These are phyloP conservation scores for Candida lessepsii DNA, from an alignment of 805 yeast species.

Conservation along the genomic window DNA sequence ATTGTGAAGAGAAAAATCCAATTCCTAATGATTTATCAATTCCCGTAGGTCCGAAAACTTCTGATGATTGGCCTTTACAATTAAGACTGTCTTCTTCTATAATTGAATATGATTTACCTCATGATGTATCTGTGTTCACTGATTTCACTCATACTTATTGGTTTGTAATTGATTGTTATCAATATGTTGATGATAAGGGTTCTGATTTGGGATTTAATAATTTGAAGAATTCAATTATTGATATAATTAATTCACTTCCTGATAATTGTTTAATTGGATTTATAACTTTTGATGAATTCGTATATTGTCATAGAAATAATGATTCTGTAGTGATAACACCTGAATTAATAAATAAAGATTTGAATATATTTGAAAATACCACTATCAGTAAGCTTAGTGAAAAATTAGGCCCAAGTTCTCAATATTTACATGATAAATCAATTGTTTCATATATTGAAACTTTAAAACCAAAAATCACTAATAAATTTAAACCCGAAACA, in stretches of 20 bases:
- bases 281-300: conserved; percentile 29
- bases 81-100: conserved; percentile 25
- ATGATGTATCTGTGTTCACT: conserved; percentile 20
- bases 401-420: conserved; percentile 2
- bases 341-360: conserved; percentile 2
- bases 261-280: conserved; percentile 21
- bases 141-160: conserved; percentile 14
- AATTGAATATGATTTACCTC: conserved; percentile 32
- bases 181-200: conserved; percentile 24
- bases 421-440: conserved; percentile 1
- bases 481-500: conserved; percentile 31
- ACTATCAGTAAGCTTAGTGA: not conserved
- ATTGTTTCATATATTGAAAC: conserved; percentile 8
- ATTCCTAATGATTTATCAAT: conserved; percentile 22
- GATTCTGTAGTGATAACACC: conserved; percentile 5
- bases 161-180: conserved; percentile 31
- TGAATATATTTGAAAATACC: not conserved
- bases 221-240: conserved; percentile 15
- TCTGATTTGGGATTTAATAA: conserved; percentile 13
- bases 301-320: conserved; percentile 21
- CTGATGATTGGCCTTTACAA: conserved; percentile 27
- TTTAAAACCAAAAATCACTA: conserved; percentile 23
- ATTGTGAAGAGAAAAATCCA: conserved; percentile 25
- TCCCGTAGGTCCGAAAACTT: conserved; percentile 13
- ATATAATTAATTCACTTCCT: conserved; percentile 18